Evolutionary conservation across 768 basidiomycete genomes (phyloP), one percentile per base, ranked within the genome.

Genomic region (Saitozyma sp.): DNA sequence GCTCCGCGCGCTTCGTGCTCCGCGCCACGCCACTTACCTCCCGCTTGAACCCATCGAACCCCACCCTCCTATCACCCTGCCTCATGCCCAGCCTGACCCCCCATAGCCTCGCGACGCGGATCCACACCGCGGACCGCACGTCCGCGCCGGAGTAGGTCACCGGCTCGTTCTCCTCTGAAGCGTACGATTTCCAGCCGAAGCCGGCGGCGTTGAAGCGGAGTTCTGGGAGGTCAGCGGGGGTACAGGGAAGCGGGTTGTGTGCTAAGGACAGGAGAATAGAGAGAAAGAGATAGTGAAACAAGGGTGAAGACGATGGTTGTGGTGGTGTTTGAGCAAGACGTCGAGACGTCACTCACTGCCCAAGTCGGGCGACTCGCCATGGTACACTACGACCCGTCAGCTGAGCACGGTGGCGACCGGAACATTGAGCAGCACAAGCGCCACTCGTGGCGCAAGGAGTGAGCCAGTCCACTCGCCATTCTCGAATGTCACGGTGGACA

Each of bases 31-130:
- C 16, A 80, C 84, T 64, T 67, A 94, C 93, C 82, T 96, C 94
- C 61, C 91, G 85, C 78, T 85, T 80, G 81, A 99, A 97, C 9
- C 94, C 94, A 64, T 98, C 96, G 71, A 97, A 97, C n/a, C 84
- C 88, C 68, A 91, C 88, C 70, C 86, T 84, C 84, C 79, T 91
- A 86, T 76, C 75, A 40, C 77, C 70, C 54, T 77, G 70, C 74
- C 89, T 87, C 75, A 93, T 80, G 8, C 88, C 90, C 41, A 97
- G 81, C 52, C 91, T 84, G 19, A 99, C 86, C 80, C 96, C 94
- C 73, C 91, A 97, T 64, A 88, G 87, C 42, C 96, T 86, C 48
- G 92, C 96, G 39, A 96, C 94, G 52, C 83, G 64, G n/a, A 64
- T 57, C 76, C 78, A 77, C 6, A 59, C 56, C 29, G 78, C 71